Base-by-base conservation (phyloP, 2,329 filamentous ascomycete genomes). In the Graphilbum ipis-grandicollis region DNA sequence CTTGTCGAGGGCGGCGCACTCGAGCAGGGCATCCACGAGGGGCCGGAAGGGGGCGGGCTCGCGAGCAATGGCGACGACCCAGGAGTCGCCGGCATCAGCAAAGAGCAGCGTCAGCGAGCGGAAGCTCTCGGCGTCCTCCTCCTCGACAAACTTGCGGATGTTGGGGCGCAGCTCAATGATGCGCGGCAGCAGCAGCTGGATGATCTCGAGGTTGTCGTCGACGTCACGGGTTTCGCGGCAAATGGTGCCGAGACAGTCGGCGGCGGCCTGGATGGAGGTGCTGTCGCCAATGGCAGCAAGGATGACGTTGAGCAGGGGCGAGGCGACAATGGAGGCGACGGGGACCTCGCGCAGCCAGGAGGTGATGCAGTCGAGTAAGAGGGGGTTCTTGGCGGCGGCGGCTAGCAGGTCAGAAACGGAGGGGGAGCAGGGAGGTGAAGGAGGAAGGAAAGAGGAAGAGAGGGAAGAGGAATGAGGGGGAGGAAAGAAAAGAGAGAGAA, bases 261-360 rank as follows among this genome's bases (percentile, higher is more conserved):
- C 79, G 9, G 86, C 86, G 17, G 86, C 74, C 49, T 93, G 79
- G 48, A 92, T 82, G 9, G 88, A 84, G 31, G 66, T 62, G 26
- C 92, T 82, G 41, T 74, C 68, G 33, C 79, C 69, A 23, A 94
- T 60, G 7, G 80, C 85, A 45, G 75, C 71, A 51, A 94, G 74
- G 35, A 94, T 72, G 36, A 86, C 66, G 45, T 83, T 73, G 47
- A 98, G 66, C 13, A 98, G 65, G 7, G 86, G 79, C 2, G 88
- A 94, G 47, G 78, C 79, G 46, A 93, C 79, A 44, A 98, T 75
- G 43, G 81, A 77, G 44, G 68, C 68, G 34, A 93, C 71, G 1
- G 88, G 83, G 7, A 98, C 83, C 58, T 98, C 90, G 47, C 85
- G 75, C 46, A 96, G 70, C 90, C 90, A 98, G 3, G 90, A 94